Base-by-base conservation (phyloP, 495 filamentous ascomycete species). In the Hypoxylon perforatum region DNA sequence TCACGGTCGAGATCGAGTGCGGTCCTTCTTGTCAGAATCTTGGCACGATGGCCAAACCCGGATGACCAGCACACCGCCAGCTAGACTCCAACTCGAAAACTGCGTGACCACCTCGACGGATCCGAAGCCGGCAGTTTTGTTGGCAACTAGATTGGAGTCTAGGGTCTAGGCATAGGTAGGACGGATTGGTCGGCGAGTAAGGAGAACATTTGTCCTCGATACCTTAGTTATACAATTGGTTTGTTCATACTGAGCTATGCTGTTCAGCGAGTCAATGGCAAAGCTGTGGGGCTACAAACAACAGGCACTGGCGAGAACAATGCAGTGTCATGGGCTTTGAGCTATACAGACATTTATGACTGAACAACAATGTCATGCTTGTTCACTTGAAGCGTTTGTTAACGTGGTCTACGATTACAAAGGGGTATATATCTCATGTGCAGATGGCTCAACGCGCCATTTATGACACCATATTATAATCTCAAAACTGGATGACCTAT, bases 1-100 rank as follows among this genome's bases (percentile, higher is more conserved):
- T 52, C 44, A 35, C 54, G 25, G 22, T 44, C 23, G 54, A 42
- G 56, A 51, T 46, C 30, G 22, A 47, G 30, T 59, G 54, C 39
- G 60, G 33, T 56, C 22, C n/a, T 22, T 63, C 59, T 69, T 47
- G n/a, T 45, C 58, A 15, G 42, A 42, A 18, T 35, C 66, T 69
- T 61, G 66, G 66, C 66, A 19, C 15, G 44, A 51, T 23, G 23
- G n/a, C n/a, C n/a, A 21, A 55, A 50, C 45, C 54, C 38, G 50
- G 60, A 57, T 60, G 50, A 41, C 50, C 22, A 54, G 33, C 47
- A 18, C 28, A 17, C 22, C 36, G 25, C 36, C 44, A 18, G 19
- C 36, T 36, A 18, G 33, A 57, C 60, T 62, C 41, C 53, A 46
- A 48, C 46, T n/a, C 42, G 45, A 33, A 28, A 30, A 47, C 33